Conservation (phyloP, 345 rosid species). For the Heritiera littoralis region DNA sequence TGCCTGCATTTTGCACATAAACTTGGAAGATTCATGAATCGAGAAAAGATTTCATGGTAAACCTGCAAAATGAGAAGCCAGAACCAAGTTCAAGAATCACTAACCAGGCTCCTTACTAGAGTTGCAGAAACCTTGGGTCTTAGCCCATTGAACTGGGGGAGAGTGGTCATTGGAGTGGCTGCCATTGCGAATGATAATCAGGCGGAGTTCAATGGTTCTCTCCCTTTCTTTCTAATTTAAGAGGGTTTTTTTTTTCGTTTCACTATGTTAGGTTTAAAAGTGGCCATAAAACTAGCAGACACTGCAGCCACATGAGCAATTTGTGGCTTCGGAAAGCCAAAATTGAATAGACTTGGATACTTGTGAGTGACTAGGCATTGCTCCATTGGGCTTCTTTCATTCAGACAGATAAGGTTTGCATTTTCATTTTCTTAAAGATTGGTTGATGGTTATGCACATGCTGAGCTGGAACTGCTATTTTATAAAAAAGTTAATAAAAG, state of each 20-base stretch:
- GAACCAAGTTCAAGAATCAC: constrained; percentile 10
- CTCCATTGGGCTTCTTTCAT: constrained; percentile 36
- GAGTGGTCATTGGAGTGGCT: constrained; percentile 51
- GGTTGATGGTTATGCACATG: no score
- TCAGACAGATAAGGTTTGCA: constrained; percentile 55
- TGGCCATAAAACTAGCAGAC: constrained; percentile 22
- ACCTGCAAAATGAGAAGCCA: not conserved
- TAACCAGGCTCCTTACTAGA: constrained; percentile 63
- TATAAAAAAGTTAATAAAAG: no score
- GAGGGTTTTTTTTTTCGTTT: not conserved
- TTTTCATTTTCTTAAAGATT: not conserved
- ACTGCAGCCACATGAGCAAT: constrained; percentile 44
- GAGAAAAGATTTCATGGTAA: no score
- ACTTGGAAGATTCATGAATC: not conserved
- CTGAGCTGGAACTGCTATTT: no score
- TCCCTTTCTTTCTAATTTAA: not conserved
- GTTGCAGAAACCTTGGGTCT: constrained; percentile 50
- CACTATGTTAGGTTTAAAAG: constrained; percentile 10
- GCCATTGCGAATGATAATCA: constrained; percentile 40
- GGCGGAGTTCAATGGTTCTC: not conserved
- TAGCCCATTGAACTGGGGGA: constrained; percentile 69
- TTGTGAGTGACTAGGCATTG: constrained; percentile 51
- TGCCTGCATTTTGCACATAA: constrained; percentile 35
- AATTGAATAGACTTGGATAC: constrained; percentile 63
- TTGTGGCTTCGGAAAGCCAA: constrained; percentile 49